Conservation (phyloP, 495 filamentous ascomycete species). For the Penicillium canescens region DNA sequence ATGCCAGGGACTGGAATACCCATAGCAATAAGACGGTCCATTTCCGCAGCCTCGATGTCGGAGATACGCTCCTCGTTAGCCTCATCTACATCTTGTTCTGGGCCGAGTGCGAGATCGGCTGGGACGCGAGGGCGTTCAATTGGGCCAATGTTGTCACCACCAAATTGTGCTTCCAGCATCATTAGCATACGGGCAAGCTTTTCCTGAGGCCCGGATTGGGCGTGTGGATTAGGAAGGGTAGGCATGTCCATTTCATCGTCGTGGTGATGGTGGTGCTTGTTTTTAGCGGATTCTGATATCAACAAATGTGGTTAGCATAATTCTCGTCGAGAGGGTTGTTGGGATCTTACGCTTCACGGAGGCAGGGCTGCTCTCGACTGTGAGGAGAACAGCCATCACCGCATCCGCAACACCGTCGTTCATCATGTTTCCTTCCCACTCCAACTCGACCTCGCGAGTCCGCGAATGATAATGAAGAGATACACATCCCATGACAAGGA, state of each 20-base stretch:
- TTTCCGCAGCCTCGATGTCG: slow-evolving; percentile 59
- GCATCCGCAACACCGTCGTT: slow-evolving; percentile 98
- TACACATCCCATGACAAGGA: slow-evolving; percentile 89
- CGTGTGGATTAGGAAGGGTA: slow-evolving; percentile 63
- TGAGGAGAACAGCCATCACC: slow-evolving; percentile 85
- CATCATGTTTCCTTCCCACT: slow-evolving; percentile 97
- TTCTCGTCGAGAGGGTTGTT: not conserved
- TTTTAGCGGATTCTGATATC: slow-evolving; percentile 53
- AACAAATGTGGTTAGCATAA: slow-evolving; percentile 15
- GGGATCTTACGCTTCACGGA: slow-evolving; percentile 81
- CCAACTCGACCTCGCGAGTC: slow-evolving; percentile 79
- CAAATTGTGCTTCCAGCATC: slow-evolving; percentile 97
- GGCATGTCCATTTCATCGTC: slow-evolving; percentile 41
- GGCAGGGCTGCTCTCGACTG: slow-evolving; percentile 88
- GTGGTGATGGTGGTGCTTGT: slow-evolving; percentile 57
- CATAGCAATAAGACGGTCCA: slow-evolving; percentile 70
- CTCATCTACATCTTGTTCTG: slow-evolving; percentile 32
- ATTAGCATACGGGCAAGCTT: slow-evolving; percentile 82
- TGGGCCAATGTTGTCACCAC: slow-evolving; percentile 65
- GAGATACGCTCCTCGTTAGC: slow-evolving; percentile 48
- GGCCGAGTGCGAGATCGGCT: slow-evolving; percentile 39
- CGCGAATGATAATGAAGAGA: slow-evolving; percentile 63
- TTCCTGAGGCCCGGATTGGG: slow-evolving; percentile 66
- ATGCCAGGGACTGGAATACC: slow-evolving; percentile 89
- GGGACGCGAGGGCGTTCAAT: slow-evolving; percentile 66